Conservation (phyloP, 1,284 basidiomycete genomes). For the Anthracocystis setariae region DNA sequence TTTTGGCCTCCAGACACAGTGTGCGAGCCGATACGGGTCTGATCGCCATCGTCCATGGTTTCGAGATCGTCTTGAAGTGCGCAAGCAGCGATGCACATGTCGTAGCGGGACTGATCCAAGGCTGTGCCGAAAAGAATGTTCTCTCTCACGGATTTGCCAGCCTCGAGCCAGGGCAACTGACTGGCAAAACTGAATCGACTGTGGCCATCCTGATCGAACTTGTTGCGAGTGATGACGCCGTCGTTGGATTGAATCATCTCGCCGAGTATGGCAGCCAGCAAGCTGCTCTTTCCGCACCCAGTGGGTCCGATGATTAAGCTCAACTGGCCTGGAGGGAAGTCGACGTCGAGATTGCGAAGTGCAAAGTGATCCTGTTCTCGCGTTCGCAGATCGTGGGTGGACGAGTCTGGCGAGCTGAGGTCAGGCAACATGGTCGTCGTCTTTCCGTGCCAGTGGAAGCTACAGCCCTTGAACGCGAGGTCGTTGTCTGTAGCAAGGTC, state of each 20-base stretch:
- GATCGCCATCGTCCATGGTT: too few relatives aligned
- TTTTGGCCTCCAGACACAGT: too few relatives aligned
- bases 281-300: conserved; percentile 61
- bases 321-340: conserved; percentile 44
- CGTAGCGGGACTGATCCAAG: too few relatives aligned
- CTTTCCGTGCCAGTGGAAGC: conserved; percentile 23
- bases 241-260: conserved; percentile 48
- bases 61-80: too few relatives aligned
- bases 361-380: conserved; percentile 3
- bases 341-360: conserved; percentile 47
- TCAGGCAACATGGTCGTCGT: conserved; percentile 7
- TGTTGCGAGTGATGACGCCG: conserved; percentile 37
- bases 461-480: conserved; percentile 21
- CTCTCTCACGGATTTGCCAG: conserved; percentile 43
- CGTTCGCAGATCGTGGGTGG: neutral
- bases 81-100: too few relatives aligned
- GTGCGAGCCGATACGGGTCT: too few relatives aligned
- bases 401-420: neutral
- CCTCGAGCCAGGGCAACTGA: conserved; percentile 47
- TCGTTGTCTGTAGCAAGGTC: neutral
- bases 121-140: too few relatives aligned
- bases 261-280: conserved; percentile 58
- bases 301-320: conserved; percentile 56
- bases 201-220: conserved; percentile 47
- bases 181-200: conserved; percentile 53